Evolutionary conservation across 345 rosid genomes (phyloP).

Genomic region (Aquilaria yunnanensis): DNA sequence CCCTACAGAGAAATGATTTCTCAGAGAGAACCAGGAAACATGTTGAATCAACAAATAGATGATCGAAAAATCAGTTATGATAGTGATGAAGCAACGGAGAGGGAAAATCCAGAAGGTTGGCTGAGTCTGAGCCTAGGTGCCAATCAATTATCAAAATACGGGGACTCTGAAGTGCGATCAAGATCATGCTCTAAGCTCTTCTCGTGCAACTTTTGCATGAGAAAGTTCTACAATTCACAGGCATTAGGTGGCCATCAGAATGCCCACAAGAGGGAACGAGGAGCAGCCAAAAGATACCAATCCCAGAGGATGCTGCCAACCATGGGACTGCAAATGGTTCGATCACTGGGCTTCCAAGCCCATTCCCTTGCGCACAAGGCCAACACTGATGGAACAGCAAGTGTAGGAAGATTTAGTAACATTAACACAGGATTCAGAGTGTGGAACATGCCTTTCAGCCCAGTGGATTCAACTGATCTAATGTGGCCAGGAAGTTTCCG

Average conservation of each 20-base stretch:
- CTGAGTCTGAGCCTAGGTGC: constrained; percentile 56
- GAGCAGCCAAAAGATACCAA: constrained; percentile 54
- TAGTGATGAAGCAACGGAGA: constrained; percentile 18
- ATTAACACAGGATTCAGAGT: constrained; percentile 23
- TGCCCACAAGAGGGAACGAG: constrained; percentile 77
- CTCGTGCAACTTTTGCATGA: constrained; percentile 71
- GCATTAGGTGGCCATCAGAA: constrained; percentile 84
- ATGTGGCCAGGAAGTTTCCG: constrained; percentile 82
- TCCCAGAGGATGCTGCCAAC: constrained; percentile 54
- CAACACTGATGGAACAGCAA: constrained; percentile 33
- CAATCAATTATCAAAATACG: constrained; percentile 30
- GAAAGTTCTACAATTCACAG: constrained; percentile 71
- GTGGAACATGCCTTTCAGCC: constrained; percentile 31
- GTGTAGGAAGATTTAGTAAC: constrained; percentile 41
- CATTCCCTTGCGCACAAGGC: constrained; percentile 54
- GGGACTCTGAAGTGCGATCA: constrained; percentile 25
- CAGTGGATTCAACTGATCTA: constrained; percentile 36
- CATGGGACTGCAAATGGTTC: constrained; percentile 36
- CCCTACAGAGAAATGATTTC: constrained; percentile 29
- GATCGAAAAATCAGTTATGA: constrained; percentile 14
- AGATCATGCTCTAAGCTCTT: constrained; percentile 41
- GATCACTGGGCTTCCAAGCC: constrained; percentile 54
- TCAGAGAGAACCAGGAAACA: constrained; percentile 25
- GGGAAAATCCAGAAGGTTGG: constrained; percentile 42
- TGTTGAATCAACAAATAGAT: constrained; percentile 12